Evolutionary conservation across 176 grass and related monocot genomes (phyloP).

Genomic region (Guadua angustifolia): DNA sequence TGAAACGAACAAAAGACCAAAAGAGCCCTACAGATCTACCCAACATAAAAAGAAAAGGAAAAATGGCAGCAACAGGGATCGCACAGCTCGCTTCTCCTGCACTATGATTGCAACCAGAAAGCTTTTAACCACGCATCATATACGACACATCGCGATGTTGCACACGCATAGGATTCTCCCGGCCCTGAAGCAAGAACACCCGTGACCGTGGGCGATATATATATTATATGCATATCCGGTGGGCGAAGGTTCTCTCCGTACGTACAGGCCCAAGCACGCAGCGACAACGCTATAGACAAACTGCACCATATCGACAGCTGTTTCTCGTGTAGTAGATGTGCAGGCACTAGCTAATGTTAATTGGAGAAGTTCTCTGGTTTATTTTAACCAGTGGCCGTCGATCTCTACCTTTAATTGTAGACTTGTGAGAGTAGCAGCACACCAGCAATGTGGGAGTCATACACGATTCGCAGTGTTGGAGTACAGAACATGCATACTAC

Average conservation of each 20-base stretch:
- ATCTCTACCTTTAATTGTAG: background rate
- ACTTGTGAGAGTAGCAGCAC: background rate
- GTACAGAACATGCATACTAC: background rate
- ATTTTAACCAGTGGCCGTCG: background rate
- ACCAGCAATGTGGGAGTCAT: background rate
- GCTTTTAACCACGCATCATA: background rate
- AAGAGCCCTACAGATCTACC: background rate
- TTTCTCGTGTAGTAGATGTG: background rate
- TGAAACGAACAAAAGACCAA: background rate
- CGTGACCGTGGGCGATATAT: slow-evolving; percentile 6
- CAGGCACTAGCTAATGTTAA: background rate
- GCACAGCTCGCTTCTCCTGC: background rate
- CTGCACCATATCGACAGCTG: background rate
- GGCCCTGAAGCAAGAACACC: background rate
- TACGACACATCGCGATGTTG: background rate
- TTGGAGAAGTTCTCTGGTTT: background rate
- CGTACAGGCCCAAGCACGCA: background rate
- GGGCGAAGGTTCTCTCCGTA: background rate
- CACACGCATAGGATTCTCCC: background rate
- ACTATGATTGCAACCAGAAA: background rate
- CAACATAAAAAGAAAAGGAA: background rate
- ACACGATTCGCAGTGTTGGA: background rate
- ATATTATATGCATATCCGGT: background rate
- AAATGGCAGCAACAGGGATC: background rate
- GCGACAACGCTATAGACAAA: slow-evolving; percentile 1